Base-by-base conservation (phyloP, 192 early-diverging fungal genomes). In the Fimicolochytrium jonesii region DNA sequence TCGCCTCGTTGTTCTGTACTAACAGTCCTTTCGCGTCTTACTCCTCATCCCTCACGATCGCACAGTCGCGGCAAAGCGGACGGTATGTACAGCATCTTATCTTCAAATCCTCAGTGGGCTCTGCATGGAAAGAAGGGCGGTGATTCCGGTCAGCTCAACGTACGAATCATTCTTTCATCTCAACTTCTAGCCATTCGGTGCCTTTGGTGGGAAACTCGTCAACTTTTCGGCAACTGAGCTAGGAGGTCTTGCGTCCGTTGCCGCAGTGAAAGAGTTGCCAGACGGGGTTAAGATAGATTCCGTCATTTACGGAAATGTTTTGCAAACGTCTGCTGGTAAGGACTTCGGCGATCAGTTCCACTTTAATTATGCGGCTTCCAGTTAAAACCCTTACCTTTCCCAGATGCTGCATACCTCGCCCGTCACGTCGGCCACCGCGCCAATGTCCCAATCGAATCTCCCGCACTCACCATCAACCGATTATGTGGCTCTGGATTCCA, bases 401-500 rank as follows among this genome's bases (percentile, higher is more conserved):
- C 36, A 42, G 86, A 95, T 36, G 93, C 89, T 6, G 81, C 95
- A 45, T 98, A 93, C 73, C 75, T 98, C 41, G 88, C 93, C 26
- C 89, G 95, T 51, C 95, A 98, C 67, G 84, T 98, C 50, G 92
- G 95, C 46, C 90, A 90, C 48, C 89, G 93, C 36, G 85, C 91
- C 20, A 88, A 89, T 13, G 77, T 95, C 7, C 87, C 90, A 4
- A 81, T 95, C 62, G 72, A 86, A n/a, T 81, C 90, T 17, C 92
- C 92, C 1, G 95, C 92, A 1, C 74, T 89, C 55, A 95, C 92
- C 4, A 85, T 98, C 68, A 98, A 98, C 82, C 87, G 95, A 23
- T 89, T 98, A 25, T 98, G 95, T 71, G 94, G 93, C 15, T 94
- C 92, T 4, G 95, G 95, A 17, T 94, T 98, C 83, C 92, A 98